These are phyloP conservation scores for Myotisia sp. DNA, from an alignment of 2,329 filamentous ascomycete genomes.

Conservation along the genomic window DNA sequence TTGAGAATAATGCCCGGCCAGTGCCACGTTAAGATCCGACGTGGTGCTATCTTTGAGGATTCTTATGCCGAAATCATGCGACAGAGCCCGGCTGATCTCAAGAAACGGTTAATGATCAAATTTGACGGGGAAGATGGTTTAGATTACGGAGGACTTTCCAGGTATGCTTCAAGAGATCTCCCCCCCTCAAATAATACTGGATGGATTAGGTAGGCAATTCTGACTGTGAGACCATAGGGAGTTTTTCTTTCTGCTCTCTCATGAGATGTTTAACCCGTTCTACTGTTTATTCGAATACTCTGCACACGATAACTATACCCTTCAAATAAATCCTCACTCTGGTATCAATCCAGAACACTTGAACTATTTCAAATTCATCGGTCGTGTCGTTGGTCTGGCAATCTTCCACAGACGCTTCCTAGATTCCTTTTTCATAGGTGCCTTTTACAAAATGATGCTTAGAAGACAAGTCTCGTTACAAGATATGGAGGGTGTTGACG, in stretches of 20 bases:
- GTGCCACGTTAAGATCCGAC: slow-evolving; percentile 93
- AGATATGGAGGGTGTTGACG: slow-evolving; percentile 98
- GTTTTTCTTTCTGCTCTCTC: slow-evolving; percentile 97
- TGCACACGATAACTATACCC: slow-evolving; percentile 97
- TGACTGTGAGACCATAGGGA: slow-evolving; percentile 45
- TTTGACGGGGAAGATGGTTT: slow-evolving; percentile 97
- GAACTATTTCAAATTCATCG: slow-evolving; percentile 99
- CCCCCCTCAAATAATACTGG: background rate
- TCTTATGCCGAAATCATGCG: slow-evolving; percentile 97
- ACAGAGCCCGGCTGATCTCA: slow-evolving; percentile 85
- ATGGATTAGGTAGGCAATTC: too few relatives aligned
- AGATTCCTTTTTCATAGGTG: slow-evolving; percentile 97
- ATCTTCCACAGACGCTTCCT: slow-evolving; percentile 97
- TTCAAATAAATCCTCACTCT: slow-evolving; percentile 98
- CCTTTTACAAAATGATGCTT: slow-evolving; percentile 98
- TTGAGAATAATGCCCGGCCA: slow-evolving; percentile 91
- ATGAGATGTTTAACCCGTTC: slow-evolving; percentile 99
- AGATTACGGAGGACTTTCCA: slow-evolving; percentile 91
- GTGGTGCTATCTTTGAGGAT: slow-evolving; percentile 96
- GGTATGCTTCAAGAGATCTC: slow-evolving; percentile 30
- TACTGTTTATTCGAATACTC: slow-evolving; percentile 99
- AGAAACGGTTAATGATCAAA: slow-evolving; percentile 99
- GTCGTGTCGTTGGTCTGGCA: slow-evolving; percentile 85
- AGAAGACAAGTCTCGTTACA: slow-evolving; percentile 80
- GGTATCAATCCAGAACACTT: slow-evolving; percentile 98